Conservation (phyloP, 768 basidiomycete species). For the Clitopilus passeckerianus region DNA sequence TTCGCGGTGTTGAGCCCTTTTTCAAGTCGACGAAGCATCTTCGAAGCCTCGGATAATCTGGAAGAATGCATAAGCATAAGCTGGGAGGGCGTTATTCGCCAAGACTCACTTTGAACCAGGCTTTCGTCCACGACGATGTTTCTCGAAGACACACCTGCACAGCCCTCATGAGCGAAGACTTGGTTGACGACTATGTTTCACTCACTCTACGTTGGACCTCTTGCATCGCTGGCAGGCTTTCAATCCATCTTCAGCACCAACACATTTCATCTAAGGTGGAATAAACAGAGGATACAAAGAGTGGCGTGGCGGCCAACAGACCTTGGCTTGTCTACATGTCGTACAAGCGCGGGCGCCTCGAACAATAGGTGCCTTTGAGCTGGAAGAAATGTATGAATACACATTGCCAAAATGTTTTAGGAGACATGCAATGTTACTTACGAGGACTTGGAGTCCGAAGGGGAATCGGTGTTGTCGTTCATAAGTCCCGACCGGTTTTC, state of each 20-base stretch:
- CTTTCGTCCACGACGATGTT: slow-evolving; percentile 83
- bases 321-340: slow-evolving; percentile 83
- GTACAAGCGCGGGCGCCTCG: slow-evolving; percentile 70
- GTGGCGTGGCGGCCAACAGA: slow-evolving; percentile 17
- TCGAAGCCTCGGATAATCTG: slow-evolving; percentile 84
- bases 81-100: slow-evolving; percentile 3
- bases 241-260: slow-evolving; percentile 81
- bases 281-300: slow-evolving; percentile 14
- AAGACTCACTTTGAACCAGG: slow-evolving; percentile 78
- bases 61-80: slow-evolving; percentile 6
- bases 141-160: slow-evolving; percentile 77
- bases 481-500: slow-evolving; percentile 30
- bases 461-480: slow-evolving; percentile 31
- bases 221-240: slow-evolving; percentile 82
- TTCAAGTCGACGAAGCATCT: slow-evolving; percentile 83
- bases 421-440: slow-evolving; percentile 12
- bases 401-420: too few relatives aligned
- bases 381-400: slow-evolving; percentile 7
- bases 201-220: slow-evolving; percentile 72
- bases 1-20: slow-evolving; percentile 78
- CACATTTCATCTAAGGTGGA: slow-evolving; percentile 76
- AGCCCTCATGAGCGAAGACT: not conserved
- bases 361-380: slow-evolving; percentile 43
- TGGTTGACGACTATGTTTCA: slow-evolving; percentile 10
- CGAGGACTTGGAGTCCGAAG: slow-evolving; percentile 28